These are phyloP conservation scores for Butyriboletus loyo DNA, from an alignment of 768 basidiomycete species.

Conservation along the genomic window DNA sequence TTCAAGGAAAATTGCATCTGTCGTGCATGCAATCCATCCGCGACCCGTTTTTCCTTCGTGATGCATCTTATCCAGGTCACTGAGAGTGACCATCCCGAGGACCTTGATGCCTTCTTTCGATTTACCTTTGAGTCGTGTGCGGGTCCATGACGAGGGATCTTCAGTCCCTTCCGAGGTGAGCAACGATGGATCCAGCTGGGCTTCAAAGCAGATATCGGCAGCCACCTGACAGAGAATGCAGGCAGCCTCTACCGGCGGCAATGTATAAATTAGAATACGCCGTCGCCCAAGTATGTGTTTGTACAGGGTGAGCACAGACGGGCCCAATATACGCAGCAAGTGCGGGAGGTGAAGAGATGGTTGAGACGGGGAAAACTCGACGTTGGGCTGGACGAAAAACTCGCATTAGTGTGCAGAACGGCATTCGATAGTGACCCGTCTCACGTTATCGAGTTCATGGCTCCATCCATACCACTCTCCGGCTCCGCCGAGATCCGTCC, in stretches of 20 bases:
- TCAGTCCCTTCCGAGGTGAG: slow-evolving; percentile 21
- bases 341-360: slow-evolving; percentile 75
- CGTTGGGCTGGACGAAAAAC: slow-evolving; percentile 23
- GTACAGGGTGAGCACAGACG: slow-evolving; percentile 73
- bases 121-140: slow-evolving; percentile 37
- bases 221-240: slow-evolving; percentile 62
- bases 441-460: slow-evolving; percentile 57
- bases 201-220: slow-evolving; percentile 64
- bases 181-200: slow-evolving; percentile 27
- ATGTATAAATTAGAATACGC: slow-evolving; percentile 75
- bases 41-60: slow-evolving; percentile 54
- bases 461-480: slow-evolving; percentile 70
- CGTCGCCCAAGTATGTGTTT: slow-evolving; percentile 74
- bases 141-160: slow-evolving; percentile 30
- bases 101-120: slow-evolving; percentile 57
- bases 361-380: slow-evolving; percentile 30
- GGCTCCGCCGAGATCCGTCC: slow-evolving; percentile 50
- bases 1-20: slow-evolving; percentile 82
- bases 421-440: slow-evolving; percentile 7
- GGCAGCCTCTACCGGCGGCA: slow-evolving; percentile 76
- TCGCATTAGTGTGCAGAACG: background rate
- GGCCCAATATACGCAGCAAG: slow-evolving; percentile 72
- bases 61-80: slow-evolving; percentile 62
- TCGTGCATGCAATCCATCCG: slow-evolving; percentile 87
- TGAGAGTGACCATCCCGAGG: slow-evolving; percentile 77